Conservation (phyloP, 352 stramenopile species). For the Phytopythium cucurbitacearum region DNA sequence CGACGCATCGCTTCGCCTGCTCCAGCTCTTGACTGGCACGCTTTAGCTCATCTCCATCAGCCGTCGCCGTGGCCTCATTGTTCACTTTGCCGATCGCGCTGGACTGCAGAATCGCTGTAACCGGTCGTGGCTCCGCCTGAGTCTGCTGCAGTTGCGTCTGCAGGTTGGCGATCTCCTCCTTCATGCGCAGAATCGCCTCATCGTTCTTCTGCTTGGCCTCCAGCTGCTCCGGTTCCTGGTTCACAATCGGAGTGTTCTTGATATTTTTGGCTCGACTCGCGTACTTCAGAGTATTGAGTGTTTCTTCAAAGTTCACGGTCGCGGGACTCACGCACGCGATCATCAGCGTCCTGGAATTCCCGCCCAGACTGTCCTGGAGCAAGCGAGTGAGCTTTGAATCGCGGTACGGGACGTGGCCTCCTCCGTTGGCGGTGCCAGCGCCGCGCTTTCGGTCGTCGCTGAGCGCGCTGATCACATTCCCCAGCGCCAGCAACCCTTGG, state of each 20-base stretch:
- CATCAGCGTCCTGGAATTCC: conserved; percentile 90
- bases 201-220: conserved; percentile 53
- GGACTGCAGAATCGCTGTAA: neutral
- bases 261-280: conserved; percentile 99
- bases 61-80: neutral
- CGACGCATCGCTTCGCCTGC: conserved; percentile 33
- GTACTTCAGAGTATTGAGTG: conserved; percentile 97
- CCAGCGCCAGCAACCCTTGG: conserved; percentile 91
- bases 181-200: conserved; percentile 66
- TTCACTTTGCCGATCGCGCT: neutral
- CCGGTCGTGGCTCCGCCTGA: conserved; percentile 11
- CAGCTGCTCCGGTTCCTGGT: conserved; percentile 59
- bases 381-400: conserved; percentile 90
- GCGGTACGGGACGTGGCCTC: conserved; percentile 84
- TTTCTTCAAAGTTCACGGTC: conserved; percentile 91
- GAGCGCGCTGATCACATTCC: conserved; percentile 94
- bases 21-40: conserved; percentile 23
- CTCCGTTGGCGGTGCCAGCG: conserved; percentile 15
- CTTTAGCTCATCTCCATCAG: conserved; percentile 1
- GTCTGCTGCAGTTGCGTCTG: conserved; percentile 59
- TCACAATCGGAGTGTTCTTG: conserved; percentile 98
- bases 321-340: conserved; percentile 84
- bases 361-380: conserved; percentile 83
- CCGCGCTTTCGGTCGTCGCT: conserved; percentile 85
- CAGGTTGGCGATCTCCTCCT: conserved; percentile 66